A percentile compares a stretch with the other conserved stretches of the same genome.
phyloP scores from a whole-genome alignment of 306 rosid genomes.

The Fragaria ananassa region DNA sequence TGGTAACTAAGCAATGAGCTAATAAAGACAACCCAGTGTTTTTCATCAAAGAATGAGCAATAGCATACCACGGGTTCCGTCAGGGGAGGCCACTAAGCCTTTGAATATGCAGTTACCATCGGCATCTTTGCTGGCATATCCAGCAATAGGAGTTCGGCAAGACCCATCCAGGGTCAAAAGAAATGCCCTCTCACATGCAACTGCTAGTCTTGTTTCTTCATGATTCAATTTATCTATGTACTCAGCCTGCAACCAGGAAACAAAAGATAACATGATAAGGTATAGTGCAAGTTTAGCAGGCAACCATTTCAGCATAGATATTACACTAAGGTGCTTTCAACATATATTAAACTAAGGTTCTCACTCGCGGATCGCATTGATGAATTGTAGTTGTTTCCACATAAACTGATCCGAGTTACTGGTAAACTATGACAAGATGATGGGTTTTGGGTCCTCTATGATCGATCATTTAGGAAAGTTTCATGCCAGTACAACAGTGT shows the following conservation, averaged over 20 bases:
- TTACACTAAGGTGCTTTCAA: neutral
- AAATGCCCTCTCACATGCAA: constrained; percentile 80
- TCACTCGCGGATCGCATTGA: neutral
- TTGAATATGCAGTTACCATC: constrained; percentile 72
- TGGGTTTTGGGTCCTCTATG: neutral
- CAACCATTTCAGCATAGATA: neutral
- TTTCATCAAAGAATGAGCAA: constrained; percentile 1
- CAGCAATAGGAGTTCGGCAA: constrained; percentile 89
- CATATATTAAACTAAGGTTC: neutral
- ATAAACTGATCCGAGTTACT: neutral
- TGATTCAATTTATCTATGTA: constrained; percentile 74
- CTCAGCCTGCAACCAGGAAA: constrained; percentile 47
- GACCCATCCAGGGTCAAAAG: constrained; percentile 78
- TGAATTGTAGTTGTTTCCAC: neutral
- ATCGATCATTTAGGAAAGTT: neutral
- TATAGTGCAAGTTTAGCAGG: neutral
- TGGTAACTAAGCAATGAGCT: constrained; percentile 8
- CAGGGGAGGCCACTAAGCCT: constrained; percentile 87
- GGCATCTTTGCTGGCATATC: constrained; percentile 68
- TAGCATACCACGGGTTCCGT: constrained; percentile 66
- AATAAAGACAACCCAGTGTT: neutral
- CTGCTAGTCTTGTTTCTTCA: constrained; percentile 82
- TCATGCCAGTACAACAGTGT: neutral
- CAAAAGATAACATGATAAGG: neutral
- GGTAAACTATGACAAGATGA: neutral